These are phyloP conservation scores for Dipodascus albidus DNA, from an alignment of 805 yeast species.

Conservation along the genomic window DNA sequence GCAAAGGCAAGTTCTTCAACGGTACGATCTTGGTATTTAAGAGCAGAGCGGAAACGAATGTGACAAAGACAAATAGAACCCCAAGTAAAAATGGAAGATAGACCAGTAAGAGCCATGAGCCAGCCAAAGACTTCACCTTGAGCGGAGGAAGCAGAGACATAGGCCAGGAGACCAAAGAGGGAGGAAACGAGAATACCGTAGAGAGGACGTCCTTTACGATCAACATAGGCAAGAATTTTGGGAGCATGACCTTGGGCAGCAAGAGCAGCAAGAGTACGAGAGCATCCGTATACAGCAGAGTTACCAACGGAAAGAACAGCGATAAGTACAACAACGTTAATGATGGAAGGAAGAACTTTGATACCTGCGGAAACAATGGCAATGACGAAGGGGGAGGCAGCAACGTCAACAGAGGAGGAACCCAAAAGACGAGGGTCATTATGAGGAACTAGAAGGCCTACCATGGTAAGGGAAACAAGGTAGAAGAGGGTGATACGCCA, in stretches of 20 bases:
- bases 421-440: constrained; percentile 36
- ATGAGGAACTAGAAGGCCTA: constrained; percentile 60
- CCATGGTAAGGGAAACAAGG: constrained; percentile 40
- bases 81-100: constrained; percentile 75
- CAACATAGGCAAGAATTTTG: constrained; percentile 47
- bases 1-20: constrained; percentile 55
- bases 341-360: constrained; percentile 50
- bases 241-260: constrained; percentile 54
- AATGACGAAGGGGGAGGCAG: constrained; percentile 62
- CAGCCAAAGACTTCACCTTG: constrained; percentile 25
- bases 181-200: constrained; percentile 41
- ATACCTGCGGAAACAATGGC: constrained; percentile 56
- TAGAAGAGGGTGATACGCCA: constrained; percentile 66
- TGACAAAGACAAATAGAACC: constrained; percentile 60
- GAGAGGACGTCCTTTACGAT: constrained; percentile 61
- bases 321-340: constrained; percentile 55
- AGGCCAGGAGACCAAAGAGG: constrained; percentile 41
- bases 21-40: constrained; percentile 54
- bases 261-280: constrained; percentile 54
- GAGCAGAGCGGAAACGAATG: constrained; percentile 53
- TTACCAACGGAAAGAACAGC: constrained; percentile 59
- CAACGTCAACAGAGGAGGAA: constrained; percentile 38
- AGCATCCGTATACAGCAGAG: constrained; percentile 52
- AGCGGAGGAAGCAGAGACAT: constrained; percentile 45
- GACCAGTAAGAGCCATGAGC: constrained; percentile 28